Conservation (phyloP, 2,329 filamentous ascomycete species). For the Magnaporthiopsis incrustans region DNA sequence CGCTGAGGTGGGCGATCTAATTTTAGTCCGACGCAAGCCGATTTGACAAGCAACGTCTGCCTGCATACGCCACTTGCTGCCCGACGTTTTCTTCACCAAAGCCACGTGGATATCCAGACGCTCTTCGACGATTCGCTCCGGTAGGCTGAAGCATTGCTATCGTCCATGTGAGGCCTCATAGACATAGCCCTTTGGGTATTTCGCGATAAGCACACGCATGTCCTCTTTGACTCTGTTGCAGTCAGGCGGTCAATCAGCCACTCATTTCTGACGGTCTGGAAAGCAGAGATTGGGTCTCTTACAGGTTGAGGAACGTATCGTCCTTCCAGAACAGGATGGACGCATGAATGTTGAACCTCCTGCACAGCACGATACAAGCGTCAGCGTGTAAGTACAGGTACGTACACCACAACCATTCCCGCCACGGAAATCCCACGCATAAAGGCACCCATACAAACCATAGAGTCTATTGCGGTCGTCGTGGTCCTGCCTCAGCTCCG, state of each 20-base stretch:
- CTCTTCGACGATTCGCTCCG: no score
- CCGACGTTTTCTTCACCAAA: no score
- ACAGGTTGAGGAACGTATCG: neutral
- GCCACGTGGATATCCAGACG: no score
- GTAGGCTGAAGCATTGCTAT: no score
- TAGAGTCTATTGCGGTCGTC: conserved; percentile 23
- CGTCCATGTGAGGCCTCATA: no score
- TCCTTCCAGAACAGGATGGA: neutral
- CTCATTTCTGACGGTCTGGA: no score
- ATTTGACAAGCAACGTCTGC: no score
- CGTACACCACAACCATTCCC: no score
- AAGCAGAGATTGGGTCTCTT: neutral
- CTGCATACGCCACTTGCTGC: no score
- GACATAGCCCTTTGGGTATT: neutral
- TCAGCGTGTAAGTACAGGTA: conserved; percentile 23
- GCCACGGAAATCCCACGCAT: conserved; percentile 14
- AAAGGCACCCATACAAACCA: conserved; percentile 9
- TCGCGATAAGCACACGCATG: neutral
- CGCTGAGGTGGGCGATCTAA: no score
- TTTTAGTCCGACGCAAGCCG: no score
- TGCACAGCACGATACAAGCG: conserved; percentile 7
- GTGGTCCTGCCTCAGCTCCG: conserved; percentile 22
- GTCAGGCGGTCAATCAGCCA: neutral
- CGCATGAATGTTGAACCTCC: conserved; percentile 11
- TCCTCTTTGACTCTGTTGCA: neutral